These are phyloP conservation scores for Solanum commersonii DNA, from an alignment of 257 asterid species.

Conservation along the genomic window DNA sequence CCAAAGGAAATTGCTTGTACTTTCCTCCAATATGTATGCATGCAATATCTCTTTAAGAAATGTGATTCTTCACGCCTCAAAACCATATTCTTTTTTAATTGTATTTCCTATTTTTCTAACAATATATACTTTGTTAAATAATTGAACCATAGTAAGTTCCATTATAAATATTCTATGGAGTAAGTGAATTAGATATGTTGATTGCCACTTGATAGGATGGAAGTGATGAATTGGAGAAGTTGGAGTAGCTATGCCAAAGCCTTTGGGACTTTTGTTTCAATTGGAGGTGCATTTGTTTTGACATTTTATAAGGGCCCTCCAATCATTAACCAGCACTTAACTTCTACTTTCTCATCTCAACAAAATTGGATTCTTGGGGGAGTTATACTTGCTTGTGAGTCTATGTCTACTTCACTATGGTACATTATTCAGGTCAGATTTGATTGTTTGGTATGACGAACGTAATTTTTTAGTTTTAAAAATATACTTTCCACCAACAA, in stretches of 20 bases:
- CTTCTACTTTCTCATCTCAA: conserved; percentile 1
- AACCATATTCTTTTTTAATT: no score
- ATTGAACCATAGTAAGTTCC: no score
- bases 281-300: background rate
- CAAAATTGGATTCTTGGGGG: conserved; percentile 45
- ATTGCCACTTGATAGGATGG: background rate
- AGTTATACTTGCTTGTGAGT: conserved; percentile 23
- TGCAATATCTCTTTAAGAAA: no score
- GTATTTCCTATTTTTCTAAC: no score
- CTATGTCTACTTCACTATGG: conserved; percentile 39
- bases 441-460: background rate
- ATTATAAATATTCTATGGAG: background rate
- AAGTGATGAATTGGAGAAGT: background rate
- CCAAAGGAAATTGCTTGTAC: no score
- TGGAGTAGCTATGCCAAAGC: background rate
- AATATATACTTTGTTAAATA: no score
- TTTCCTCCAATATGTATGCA: no score
- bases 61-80: no score
- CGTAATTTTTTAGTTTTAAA: no score
- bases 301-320: background rate
- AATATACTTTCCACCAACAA: background rate
- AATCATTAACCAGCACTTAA: background rate
- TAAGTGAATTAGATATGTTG: background rate
- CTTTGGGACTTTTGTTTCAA: background rate
- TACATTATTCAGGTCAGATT: conserved; percentile 35